Conservation (phyloP, 2,329 filamentous ascomycete species). For the Phaeophleospora eucalypticola region DNA sequence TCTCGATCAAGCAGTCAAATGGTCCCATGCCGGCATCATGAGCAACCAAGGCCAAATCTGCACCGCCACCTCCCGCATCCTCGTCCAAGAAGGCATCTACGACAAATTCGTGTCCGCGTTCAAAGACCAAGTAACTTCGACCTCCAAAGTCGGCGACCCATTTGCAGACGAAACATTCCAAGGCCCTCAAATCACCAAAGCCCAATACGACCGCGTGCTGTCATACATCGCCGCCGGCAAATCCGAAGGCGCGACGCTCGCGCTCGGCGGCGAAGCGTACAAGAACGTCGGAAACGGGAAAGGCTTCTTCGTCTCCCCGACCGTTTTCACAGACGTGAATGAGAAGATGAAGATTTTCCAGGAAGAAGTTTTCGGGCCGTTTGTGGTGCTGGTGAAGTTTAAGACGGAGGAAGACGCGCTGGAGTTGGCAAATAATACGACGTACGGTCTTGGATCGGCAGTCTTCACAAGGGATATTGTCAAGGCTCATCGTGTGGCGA, state of each 20-base stretch:
- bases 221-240: slow-evolving; percentile 14
- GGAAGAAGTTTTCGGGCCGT: slow-evolving; percentile 60
- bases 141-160: slow-evolving; percentile 62
- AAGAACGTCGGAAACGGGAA: too few relatives aligned
- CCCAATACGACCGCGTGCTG: slow-evolving; percentile 52
- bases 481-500: slow-evolving; percentile 51
- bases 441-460: slow-evolving; percentile 58
- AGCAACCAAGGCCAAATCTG: slow-evolving; percentile 58
- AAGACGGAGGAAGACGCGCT: slow-evolving; percentile 55
- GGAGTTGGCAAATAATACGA: slow-evolving; percentile 53
- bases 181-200: slow-evolving; percentile 68
- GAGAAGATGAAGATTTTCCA: slow-evolving; percentile 18
- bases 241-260: slow-evolving; percentile 15
- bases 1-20: slow-evolving; percentile 61
- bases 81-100: slow-evolving; percentile 54
- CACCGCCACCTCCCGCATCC: slow-evolving; percentile 55
- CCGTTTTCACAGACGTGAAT: slow-evolving; percentile 50
- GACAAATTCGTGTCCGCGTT: slow-evolving; percentile 63
- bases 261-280: slow-evolving; percentile 12
- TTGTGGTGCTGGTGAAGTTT: slow-evolving; percentile 56
- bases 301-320: slow-evolving; percentile 62
- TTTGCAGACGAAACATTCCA: slow-evolving; percentile 67
- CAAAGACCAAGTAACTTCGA: slow-evolving; percentile 54
- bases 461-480: slow-evolving; percentile 61
- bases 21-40: slow-evolving; percentile 58